Evolutionary conservation across 768 basidiomycete species (phyloP).

Genomic region (Grammothele lineata): DNA sequence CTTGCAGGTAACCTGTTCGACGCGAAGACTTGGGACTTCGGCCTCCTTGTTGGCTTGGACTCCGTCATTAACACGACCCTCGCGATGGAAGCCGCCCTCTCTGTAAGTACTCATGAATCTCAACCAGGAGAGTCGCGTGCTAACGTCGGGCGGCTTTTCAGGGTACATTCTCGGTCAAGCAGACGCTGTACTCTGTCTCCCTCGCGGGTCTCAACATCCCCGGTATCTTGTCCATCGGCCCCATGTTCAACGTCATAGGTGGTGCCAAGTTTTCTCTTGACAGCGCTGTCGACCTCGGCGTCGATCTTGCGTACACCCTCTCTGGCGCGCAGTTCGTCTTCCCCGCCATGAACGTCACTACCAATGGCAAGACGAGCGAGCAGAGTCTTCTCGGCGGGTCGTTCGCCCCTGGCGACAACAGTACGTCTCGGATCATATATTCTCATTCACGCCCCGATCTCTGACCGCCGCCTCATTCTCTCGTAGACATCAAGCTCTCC

Average conservation of each 20-base stretch:
- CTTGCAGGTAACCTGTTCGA: conserved; percentile 43
- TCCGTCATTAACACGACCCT: not conserved
- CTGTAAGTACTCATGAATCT: not conserved
- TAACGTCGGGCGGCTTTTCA: conserved; percentile 30
- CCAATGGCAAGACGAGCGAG: not conserved
- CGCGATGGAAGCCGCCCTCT: not conserved
- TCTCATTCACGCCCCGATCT: too few relatives aligned
- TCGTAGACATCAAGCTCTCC: conserved; percentile 30
- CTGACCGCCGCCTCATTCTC: not conserved
- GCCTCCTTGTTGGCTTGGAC: not conserved
- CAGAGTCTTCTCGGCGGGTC: not conserved
- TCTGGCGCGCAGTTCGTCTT: conserved; percentile 39
- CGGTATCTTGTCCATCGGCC: conserved; percentile 44
- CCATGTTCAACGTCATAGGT: conserved; percentile 40
- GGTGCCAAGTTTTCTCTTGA: conserved; percentile 24
- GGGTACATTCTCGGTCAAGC: conserved; percentile 36
- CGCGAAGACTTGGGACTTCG: conserved; percentile 6
- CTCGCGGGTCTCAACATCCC: conserved; percentile 50
- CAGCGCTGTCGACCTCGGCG: conserved; percentile 34
- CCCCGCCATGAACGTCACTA: conserved; percentile 27
- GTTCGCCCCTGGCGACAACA: too few relatives aligned
- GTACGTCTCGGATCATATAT: too few relatives aligned
- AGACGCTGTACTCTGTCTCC: conserved; percentile 22
- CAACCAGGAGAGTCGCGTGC: not conserved
- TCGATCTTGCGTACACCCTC: conserved; percentile 41